Conservation (phyloP, 1,139 yeast genomes). For the Candida sp. region DNA sequence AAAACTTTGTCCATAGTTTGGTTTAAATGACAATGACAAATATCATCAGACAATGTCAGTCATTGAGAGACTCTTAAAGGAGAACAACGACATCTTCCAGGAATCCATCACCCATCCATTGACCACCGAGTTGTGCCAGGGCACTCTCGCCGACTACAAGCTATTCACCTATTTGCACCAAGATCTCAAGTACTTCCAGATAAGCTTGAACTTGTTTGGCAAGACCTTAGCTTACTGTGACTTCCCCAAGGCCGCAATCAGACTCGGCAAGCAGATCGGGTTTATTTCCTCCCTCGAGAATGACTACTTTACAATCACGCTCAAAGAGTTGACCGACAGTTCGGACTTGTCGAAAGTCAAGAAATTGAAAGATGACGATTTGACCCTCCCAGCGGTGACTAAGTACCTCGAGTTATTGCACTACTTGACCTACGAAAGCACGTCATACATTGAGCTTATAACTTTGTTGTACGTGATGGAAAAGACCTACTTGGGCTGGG, state of each 20-base stretch:
- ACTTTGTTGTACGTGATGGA: constrained; percentile 54
- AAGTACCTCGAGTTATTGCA: constrained; percentile 39
- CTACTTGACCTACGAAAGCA: constrained; percentile 27
- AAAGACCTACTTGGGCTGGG: constrained; percentile 57
- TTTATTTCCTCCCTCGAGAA: constrained; percentile 53
- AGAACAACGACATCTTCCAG: constrained; percentile 23
- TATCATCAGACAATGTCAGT: background rate
- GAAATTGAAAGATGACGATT: constrained; percentile 20
- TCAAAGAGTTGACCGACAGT: constrained; percentile 28
- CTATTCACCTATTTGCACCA: constrained; percentile 51
- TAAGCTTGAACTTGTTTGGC: constrained; percentile 47
- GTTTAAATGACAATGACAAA: background rate
- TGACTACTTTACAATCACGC: constrained; percentile 43
- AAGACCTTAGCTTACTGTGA: constrained; percentile 50
- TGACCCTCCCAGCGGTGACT: constrained; percentile 35
- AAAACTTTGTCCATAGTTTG: background rate
- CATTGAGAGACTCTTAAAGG: constrained; percentile 22
- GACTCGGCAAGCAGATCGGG: constrained; percentile 54
- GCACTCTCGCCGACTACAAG: constrained; percentile 44
- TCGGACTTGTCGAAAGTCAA: constrained; percentile 19
- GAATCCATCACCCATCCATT: constrained; percentile 45
- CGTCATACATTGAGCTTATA: constrained; percentile 46
- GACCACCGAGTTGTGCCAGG: constrained; percentile 50
- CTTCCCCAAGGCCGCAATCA: constrained; percentile 34
- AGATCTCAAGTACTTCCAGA: constrained; percentile 51